These are phyloP conservation scores for Cladophialophora psammophila DNA, from an alignment of 2,329 filamentous ascomycete species.

Conservation along the genomic window DNA sequence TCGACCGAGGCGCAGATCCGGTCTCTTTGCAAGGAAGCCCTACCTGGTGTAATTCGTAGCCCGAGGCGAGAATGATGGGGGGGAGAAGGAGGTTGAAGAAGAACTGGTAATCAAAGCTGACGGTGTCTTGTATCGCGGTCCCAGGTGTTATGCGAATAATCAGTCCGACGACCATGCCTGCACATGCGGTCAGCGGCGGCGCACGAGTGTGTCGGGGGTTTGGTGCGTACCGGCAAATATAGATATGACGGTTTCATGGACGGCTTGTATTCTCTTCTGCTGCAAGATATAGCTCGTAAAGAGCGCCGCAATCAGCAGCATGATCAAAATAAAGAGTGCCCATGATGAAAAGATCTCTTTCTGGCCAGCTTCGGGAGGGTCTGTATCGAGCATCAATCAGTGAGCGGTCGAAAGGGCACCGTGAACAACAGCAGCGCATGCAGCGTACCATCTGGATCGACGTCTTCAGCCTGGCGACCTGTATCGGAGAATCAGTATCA, in stretches of 20 bases:
- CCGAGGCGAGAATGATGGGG: constrained; percentile 95
- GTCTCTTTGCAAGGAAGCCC: constrained; percentile 34
- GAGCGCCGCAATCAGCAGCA: constrained; percentile 90
- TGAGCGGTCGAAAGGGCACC: not conserved
- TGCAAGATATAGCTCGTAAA: constrained; percentile 98
- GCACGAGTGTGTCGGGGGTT: not conserved
- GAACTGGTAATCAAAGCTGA: constrained; percentile 98
- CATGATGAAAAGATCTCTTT: constrained; percentile 96
- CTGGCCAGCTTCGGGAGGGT: constrained; percentile 80
- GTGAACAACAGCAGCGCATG: not conserved
- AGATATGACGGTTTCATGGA: constrained; percentile 97
- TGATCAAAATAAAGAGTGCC: constrained; percentile 96
- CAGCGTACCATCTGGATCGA: constrained; percentile 36
- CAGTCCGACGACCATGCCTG: constrained; percentile 94
- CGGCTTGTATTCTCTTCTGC: constrained; percentile 94
- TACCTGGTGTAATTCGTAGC: constrained; percentile 92
- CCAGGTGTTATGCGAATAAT: constrained; percentile 82
- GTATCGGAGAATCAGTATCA: constrained; percentile 16
- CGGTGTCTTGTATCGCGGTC: constrained; percentile 83
- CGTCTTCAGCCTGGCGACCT: constrained; percentile 37
- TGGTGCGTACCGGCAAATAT: constrained; percentile 84
- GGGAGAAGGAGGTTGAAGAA: constrained; percentile 99
- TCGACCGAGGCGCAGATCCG: not conserved
- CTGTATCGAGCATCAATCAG: constrained; percentile 41
- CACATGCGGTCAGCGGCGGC: constrained; percentile 17